Evolutionary conservation across 1,284 basidiomycete species (phyloP), one percentile per base, ranked within the genome.

Genomic region (Naganishia albida): DNA sequence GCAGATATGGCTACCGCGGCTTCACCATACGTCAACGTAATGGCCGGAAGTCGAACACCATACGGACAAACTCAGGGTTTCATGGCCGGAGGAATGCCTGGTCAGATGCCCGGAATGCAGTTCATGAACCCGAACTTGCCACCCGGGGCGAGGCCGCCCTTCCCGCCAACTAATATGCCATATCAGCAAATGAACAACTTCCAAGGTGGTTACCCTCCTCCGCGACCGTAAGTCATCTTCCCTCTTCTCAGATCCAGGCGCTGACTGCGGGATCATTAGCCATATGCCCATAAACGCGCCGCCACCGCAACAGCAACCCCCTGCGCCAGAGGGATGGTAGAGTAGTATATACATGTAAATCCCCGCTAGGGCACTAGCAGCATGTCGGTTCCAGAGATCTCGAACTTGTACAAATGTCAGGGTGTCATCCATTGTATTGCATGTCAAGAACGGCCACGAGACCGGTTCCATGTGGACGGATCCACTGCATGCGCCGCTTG

Each of bases 401-500:
- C 25, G 40, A 7, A 18, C 20, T 50, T 60, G 57, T 60, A 60
- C 12, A 18, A 25, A 18, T 20, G 38, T 20, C 30, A 34, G 10
- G 34, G 34, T 34, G 6, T 34, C 56, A 18, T 3, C 12, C 20
- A 50, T 60, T 60, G 57, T 60, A 60, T 60, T 60, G 57, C 57
- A 60, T 60, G 57, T 16, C 46, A 53, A 20, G n/a, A 48, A 48
- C 4, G 34, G 10, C 34, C 4, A 34, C 34, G 34, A 34, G 34
- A 10, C 34, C 6, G 34, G 6, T 34, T 34, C 34, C 34, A 10
- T 34, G 34, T 6, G 6, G 10, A 10, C 10, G 34, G 34, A 34
- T 34, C 34, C 34, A 4, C 10, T 34, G 34, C 6, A 34, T 10
- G 4, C 6, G 4, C 4, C 34, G 34, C 34, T 34, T 4, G 34